A percentile compares a stretch with the other conserved stretches of the same genome.
Evolutionary conservation across 1,284 basidiomycete genomes (phyloP).

Genomic region (Apiotrichum akiyoshidainum): DNA sequence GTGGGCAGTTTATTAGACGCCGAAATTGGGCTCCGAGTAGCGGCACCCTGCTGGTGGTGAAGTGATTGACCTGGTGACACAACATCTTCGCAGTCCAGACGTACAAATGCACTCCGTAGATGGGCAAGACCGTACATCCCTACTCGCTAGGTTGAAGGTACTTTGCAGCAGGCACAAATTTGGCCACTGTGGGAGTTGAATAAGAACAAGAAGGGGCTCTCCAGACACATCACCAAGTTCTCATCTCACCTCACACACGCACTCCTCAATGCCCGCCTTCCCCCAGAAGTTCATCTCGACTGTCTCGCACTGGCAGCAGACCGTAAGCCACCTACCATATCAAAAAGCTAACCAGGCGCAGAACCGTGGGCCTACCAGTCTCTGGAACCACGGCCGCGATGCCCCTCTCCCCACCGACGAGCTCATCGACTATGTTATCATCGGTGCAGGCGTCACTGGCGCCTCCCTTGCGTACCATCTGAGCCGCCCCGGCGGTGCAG

Average conservation of each 20-base stretch:
- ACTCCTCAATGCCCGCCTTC: constrained; percentile 28
- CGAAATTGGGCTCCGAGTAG: neutral
- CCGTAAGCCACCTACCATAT: constrained; percentile 6
- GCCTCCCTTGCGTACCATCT: constrained; percentile 34
- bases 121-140: too few species aligned
- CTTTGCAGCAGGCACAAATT: too few species aligned
- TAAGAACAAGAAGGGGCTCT: too few species aligned
- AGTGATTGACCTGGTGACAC: neutral
- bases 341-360: too few species aligned
- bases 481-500: constrained; percentile 23
- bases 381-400: constrained; percentile 27
- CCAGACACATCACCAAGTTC: neutral
- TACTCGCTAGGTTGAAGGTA: too few species aligned
- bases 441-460: constrained; percentile 30
- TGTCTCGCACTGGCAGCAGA: constrained; percentile 38
- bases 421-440: constrained; percentile 27
- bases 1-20: neutral
- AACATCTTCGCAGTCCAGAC: too few species aligned
- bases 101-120: too few species aligned
- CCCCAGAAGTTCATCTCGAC: constrained; percentile 32
- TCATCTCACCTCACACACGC: too few species aligned
- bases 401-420: constrained; percentile 18
- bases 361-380: constrained; percentile 24
- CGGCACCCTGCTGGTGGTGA: too few species aligned
- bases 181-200: too few species aligned